phyloP scores from a whole-genome alignment of 2,329 filamentous ascomycete genomes.

The Diaporthe sp. region DNA sequence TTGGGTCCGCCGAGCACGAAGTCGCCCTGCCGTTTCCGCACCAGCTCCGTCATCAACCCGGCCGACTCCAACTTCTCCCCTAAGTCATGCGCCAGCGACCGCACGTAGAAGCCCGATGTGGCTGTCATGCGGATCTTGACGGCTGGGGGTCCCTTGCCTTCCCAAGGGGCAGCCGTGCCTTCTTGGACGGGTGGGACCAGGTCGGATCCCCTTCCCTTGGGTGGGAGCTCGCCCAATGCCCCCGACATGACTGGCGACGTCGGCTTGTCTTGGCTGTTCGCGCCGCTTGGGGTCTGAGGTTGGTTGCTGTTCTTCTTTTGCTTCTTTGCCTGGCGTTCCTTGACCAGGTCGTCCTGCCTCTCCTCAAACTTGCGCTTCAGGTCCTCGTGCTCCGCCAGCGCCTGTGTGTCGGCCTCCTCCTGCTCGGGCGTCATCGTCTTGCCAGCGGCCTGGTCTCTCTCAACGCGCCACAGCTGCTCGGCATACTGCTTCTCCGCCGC shows the following conservation, averaged over 20 bases:
- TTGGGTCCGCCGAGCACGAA: slow-evolving; percentile 79
- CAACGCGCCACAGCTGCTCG: slow-evolving; percentile 76
- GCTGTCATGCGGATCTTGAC: slow-evolving; percentile 90
- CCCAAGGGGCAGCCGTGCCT: slow-evolving; percentile 67
- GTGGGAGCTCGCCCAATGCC: slow-evolving; percentile 63
- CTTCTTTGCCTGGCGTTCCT: slow-evolving; percentile 59
- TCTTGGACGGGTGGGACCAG: slow-evolving; percentile 63
- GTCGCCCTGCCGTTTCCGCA: slow-evolving; percentile 83
- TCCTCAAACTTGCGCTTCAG: slow-evolving; percentile 71
- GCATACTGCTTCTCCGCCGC: slow-evolving; percentile 81
- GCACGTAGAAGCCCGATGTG: slow-evolving; percentile 96
- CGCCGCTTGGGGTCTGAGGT: slow-evolving; percentile 44
- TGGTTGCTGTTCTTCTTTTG: slow-evolving; percentile 46
- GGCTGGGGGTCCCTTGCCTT: slow-evolving; percentile 77
- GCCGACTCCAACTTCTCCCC: slow-evolving; percentile 85
- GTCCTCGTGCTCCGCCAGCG: slow-evolving; percentile 66
- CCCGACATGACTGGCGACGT: slow-evolving; percentile 68
- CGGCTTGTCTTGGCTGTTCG: slow-evolving; percentile 40
- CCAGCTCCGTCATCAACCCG: slow-evolving; percentile 87
- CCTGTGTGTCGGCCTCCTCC: slow-evolving; percentile 66
- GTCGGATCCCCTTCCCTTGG: slow-evolving; percentile 63
- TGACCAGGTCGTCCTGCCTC: slow-evolving; percentile 68
- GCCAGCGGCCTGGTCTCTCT: slow-evolving; percentile 65
- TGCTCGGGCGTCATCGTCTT: slow-evolving; percentile 66
- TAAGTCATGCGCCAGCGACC: slow-evolving; percentile 92